These are phyloP conservation scores for Gynostemma pentaphyllum DNA, from an alignment of 306 rosid genomes.

Conservation along the genomic window DNA sequence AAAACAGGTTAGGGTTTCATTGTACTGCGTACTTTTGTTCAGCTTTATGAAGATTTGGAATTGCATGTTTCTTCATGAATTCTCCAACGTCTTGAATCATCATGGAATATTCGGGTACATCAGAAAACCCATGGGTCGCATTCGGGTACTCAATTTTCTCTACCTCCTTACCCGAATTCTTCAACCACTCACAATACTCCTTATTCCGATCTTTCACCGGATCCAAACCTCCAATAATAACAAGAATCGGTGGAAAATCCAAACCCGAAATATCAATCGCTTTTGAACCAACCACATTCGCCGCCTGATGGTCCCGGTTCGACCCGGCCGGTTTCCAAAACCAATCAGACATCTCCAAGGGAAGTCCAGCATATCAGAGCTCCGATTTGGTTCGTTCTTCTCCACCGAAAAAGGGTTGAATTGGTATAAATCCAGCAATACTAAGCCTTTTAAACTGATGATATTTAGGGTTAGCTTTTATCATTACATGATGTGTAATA, in stretches of 20 bases:
- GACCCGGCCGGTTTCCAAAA: conserved; percentile 1
- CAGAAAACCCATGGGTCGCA: neutral
- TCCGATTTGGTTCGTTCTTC: neutral
- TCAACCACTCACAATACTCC: neutral
- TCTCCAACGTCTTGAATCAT: neutral
- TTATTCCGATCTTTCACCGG: neutral
- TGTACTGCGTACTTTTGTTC: no score
- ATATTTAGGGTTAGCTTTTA: neutral
- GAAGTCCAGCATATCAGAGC: neutral
- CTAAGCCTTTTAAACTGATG: neutral
- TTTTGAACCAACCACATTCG: neutral
- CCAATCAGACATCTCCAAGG: neutral
- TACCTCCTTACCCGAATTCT: neutral
- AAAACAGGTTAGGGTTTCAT: no score
- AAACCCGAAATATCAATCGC: neutral
- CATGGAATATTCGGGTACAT: neutral
- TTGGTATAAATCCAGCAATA: neutral
- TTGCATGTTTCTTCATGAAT: neutral
- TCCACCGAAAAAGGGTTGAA: conserved; percentile 1
- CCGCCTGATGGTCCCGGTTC: neutral
- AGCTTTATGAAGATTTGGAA: no score
- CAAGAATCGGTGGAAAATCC: neutral
- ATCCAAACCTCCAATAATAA: neutral
- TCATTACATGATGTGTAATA: conserved; percentile 3
- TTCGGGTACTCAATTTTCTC: neutral